Evolutionary conservation across 345 rosid genomes (phyloP).

Genomic region (Gossypium thurberi): DNA sequence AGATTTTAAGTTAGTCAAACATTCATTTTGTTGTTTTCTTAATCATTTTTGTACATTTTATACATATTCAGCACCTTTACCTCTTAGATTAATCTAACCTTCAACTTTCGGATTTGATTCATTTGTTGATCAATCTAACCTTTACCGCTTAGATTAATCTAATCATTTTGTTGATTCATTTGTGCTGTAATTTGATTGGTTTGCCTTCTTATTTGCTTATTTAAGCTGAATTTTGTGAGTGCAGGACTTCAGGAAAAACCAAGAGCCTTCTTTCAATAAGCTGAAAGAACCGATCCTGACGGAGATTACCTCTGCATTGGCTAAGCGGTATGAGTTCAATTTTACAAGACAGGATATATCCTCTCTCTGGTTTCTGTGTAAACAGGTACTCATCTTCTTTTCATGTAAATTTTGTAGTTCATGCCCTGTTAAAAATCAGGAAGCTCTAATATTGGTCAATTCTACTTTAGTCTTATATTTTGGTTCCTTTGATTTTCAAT

Average conservation of each 20-base stretch:
- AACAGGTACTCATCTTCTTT: constrained; percentile 50
- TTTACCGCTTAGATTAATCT: not conserved
- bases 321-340: constrained; percentile 46
- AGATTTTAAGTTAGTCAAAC: not conserved
- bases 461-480: not conserved
- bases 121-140: not conserved
- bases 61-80: not conserved
- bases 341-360: constrained; percentile 69
- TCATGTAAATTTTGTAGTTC: not conserved
- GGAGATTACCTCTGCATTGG: constrained; percentile 60
- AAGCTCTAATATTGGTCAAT: not conserved
- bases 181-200: not conserved
- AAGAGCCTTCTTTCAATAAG: constrained; percentile 63
- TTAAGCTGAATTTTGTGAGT: constrained; percentile 11
- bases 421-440: not conserved
- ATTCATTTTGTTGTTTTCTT: not conserved
- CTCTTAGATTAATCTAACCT: not conserved
- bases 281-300: constrained; percentile 76
- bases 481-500: not conserved
- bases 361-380: constrained; percentile 92
- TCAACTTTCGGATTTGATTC: not conserved
- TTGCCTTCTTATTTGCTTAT: constrained; percentile 1
- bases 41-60: not conserved
- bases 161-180: not conserved
- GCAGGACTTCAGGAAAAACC: constrained; percentile 53